These are phyloP conservation scores for Hemerocallis citrina DNA, from an alignment of 106 monocot species.

Conservation along the genomic window DNA sequence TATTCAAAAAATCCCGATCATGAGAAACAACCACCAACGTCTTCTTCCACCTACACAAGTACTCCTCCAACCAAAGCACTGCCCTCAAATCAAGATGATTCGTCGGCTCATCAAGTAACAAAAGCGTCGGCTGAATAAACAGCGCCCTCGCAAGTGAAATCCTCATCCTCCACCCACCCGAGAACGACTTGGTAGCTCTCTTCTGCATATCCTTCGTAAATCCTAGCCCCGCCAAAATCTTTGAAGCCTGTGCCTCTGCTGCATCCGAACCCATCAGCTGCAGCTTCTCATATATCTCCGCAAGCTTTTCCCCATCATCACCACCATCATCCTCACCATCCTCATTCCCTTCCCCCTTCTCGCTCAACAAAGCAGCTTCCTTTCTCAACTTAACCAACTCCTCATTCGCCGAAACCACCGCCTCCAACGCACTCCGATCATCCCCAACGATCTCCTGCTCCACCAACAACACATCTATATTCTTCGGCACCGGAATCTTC, in stretches of 20 bases:
- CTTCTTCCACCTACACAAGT: slow-evolving; percentile 95
- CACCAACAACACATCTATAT: slow-evolving; percentile 62
- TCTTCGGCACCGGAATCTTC: slow-evolving; percentile 66
- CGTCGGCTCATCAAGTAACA: slow-evolving; percentile 88
- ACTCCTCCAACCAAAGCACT: slow-evolving; percentile 95
- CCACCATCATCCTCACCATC: slow-evolving; percentile 16
- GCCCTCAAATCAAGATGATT: slow-evolving; percentile 95
- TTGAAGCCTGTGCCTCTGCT: slow-evolving; percentile 64
- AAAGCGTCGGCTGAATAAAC: slow-evolving; percentile 84
- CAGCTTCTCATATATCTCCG: slow-evolving; percentile 45
- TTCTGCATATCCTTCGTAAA: slow-evolving; percentile 83
- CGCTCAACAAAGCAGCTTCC: slow-evolving; percentile 30
- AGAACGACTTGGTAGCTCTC: slow-evolving; percentile 66
- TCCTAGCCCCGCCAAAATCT: slow-evolving; percentile 64
- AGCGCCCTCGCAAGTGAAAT: slow-evolving; percentile 83
- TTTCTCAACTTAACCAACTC: slow-evolving; percentile 39
- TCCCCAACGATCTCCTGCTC: slow-evolving; percentile 75
- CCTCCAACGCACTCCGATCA: slow-evolving; percentile 46
- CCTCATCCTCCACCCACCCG: slow-evolving; percentile 99
- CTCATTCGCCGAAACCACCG: slow-evolving; percentile 63
- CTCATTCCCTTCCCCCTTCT: not conserved
- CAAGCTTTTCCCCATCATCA: slow-evolving; percentile 48
- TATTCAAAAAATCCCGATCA: slow-evolving; percentile 88
- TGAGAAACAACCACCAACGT: slow-evolving; percentile 92
- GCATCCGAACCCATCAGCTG: slow-evolving; percentile 55